Conservation (phyloP, 768 basidiomycete genomes). For the Harrya chromipes region DNA sequence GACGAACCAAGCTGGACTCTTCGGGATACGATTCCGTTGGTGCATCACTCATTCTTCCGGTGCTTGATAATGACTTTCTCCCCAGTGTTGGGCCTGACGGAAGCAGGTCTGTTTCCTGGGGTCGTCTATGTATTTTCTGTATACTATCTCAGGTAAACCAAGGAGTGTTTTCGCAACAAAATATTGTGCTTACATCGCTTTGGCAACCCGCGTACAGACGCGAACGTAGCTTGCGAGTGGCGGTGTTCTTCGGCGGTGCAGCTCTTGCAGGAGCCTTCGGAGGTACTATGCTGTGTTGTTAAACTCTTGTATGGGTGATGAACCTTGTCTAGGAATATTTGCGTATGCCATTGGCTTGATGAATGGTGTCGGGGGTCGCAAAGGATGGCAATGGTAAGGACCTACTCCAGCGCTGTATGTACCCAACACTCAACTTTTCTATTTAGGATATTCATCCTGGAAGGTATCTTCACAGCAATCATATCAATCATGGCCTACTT, state of each 20-base stretch:
- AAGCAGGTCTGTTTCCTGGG: constrained; percentile 62
- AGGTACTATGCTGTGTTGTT: constrained; percentile 28
- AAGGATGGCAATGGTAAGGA: constrained; percentile 56
- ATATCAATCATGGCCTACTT: constrained; percentile 50
- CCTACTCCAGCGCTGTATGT: background rate
- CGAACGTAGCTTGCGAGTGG: constrained; percentile 59
- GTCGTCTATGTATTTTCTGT: constrained; percentile 57
- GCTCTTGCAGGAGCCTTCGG: constrained; percentile 65
- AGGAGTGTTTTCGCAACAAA: background rate
- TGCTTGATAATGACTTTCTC: background rate
- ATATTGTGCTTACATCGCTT: background rate
- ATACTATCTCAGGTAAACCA: constrained; percentile 46
- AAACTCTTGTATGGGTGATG: background rate
- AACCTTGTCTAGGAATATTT: constrained; percentile 42
- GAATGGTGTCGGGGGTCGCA: constrained; percentile 57
- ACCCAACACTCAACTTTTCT: background rate
- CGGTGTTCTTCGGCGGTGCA: constrained; percentile 60
- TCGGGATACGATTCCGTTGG: constrained; percentile 53
- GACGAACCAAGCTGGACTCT: constrained; percentile 49
- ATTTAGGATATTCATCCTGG: constrained; percentile 56
- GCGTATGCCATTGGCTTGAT: constrained; percentile 59
- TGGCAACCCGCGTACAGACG: constrained; percentile 32
- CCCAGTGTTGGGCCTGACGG: constrained; percentile 52
- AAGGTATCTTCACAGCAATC: constrained; percentile 49
- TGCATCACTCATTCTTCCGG: constrained; percentile 1